phyloP scores from a whole-genome alignment of 345 rosid species.

The Populus tremula region DNA sequence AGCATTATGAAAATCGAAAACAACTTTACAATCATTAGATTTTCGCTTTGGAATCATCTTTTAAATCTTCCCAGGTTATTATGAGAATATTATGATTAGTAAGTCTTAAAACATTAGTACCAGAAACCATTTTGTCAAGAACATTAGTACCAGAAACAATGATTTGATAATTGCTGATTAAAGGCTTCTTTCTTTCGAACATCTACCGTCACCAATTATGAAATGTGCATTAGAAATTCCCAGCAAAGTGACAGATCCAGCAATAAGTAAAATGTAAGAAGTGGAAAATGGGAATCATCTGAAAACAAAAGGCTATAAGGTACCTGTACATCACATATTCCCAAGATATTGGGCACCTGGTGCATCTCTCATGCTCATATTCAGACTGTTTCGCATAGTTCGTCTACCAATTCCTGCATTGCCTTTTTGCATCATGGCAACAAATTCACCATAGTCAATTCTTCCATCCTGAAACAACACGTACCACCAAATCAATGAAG shows the following conservation, averaged over 20 bases:
- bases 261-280: not conserved
- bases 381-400: conserved; percentile 92
- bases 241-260: not conserved
- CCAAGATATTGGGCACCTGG: conserved; percentile 36
- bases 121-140: not conserved
- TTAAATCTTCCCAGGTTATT: not conserved
- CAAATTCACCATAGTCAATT: conserved; percentile 95
- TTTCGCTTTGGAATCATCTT: not conserved
- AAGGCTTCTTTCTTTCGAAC: not conserved
- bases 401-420: conserved; percentile 93
- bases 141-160: not conserved
- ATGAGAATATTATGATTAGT: not conserved
- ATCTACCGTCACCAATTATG: not conserved
- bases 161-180: not conserved
- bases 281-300: not conserved
- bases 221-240: not conserved
- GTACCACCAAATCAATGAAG: not conserved
- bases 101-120: not conserved
- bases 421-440: conserved; percentile 99
- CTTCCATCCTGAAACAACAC: conserved; percentile 75
- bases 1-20: not conserved
- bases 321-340: conserved; percentile 32
- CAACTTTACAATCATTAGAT: not conserved
- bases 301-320: not conserved
- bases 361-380: conserved; percentile 90